These are phyloP conservation scores for Scleroderma citrinum DNA, from an alignment of 768 basidiomycete species.

Conservation along the genomic window DNA sequence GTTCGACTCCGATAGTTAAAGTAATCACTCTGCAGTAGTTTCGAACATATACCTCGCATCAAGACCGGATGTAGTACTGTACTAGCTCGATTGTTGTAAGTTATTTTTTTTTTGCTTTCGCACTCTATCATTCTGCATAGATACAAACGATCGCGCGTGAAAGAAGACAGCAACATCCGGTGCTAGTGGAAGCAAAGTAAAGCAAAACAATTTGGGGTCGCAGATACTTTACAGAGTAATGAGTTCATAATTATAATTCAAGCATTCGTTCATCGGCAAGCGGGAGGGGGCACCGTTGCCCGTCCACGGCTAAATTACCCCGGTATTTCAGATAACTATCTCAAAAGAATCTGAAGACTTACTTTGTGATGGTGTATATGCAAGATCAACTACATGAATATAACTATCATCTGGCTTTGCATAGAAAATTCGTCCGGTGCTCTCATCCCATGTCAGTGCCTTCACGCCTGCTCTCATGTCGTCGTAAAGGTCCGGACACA, in stretches of 20 bases:
- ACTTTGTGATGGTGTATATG: constrained; percentile 31
- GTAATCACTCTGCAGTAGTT: constrained; percentile 12
- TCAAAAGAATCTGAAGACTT: constrained; percentile 6
- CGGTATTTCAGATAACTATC: constrained; percentile 21
- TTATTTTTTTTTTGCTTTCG: constrained; percentile 3
- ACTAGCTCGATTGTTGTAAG: constrained; percentile 14
- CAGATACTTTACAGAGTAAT: too few relatives aligned
- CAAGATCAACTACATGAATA: constrained; percentile 47
- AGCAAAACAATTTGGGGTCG: too few relatives aligned
- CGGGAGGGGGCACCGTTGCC: constrained; percentile 26
- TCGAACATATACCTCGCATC: constrained; percentile 19
- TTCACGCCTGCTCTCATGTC: constrained; percentile 30
- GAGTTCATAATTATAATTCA: constrained; percentile 18
- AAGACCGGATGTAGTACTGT: constrained; percentile 18
- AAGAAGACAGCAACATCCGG: background rate
- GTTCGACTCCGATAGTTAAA: background rate
- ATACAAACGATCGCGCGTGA: background rate
- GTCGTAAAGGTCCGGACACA: constrained; percentile 12
- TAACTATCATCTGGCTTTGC: constrained; percentile 35
- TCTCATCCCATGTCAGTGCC: constrained; percentile 63
- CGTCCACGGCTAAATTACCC: constrained; percentile 28
- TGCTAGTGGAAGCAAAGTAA: too few relatives aligned
- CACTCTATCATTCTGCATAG: background rate
- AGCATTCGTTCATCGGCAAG: constrained; percentile 29
- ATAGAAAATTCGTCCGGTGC: constrained; percentile 53